These are phyloP conservation scores for Ogataea pignaliae DNA, from an alignment of 805 yeast genomes.

Conservation along the genomic window DNA sequence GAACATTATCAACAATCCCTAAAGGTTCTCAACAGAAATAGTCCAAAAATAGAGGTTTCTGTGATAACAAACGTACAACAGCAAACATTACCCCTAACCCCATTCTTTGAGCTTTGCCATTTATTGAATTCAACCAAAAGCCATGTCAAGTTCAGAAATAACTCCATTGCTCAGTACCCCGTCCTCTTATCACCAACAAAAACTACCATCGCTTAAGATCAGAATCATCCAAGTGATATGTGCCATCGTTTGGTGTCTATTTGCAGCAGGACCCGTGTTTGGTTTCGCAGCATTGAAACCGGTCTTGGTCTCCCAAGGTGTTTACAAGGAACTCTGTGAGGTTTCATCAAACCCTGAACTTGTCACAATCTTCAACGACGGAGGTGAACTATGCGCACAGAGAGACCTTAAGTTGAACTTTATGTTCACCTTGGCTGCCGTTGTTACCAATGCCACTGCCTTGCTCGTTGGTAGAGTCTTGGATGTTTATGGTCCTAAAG, in stretches of 20 bases:
- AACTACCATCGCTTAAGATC: slow-evolving; percentile 21
- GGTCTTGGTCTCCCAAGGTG: slow-evolving; percentile 69
- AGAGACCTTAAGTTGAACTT: slow-evolving; percentile 81
- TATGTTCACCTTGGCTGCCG: slow-evolving; percentile 84
- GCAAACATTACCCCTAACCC: no score
- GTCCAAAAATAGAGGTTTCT: no score
- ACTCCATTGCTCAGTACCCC: slow-evolving; percentile 19
- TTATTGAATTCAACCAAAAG: neutral
- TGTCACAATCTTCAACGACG: neutral
- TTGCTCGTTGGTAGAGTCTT: slow-evolving; percentile 76
- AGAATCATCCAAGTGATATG: slow-evolving; percentile 57
- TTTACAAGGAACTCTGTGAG: slow-evolving; percentile 61
- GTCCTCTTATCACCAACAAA: slow-evolving; percentile 1
- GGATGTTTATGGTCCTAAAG: slow-evolving; percentile 76
- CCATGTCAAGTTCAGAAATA: slow-evolving; percentile 18
- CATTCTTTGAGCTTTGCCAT: no score
- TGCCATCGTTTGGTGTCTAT: slow-evolving; percentile 81
- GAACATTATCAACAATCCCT: no score
- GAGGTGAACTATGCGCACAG: slow-evolving; percentile 44
- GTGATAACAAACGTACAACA: no score
- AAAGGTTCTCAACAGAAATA: no score
- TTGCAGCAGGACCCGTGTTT: slow-evolving; percentile 91
- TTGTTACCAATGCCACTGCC: slow-evolving; percentile 78
- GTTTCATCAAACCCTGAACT: slow-evolving; percentile 6
- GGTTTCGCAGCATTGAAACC: slow-evolving; percentile 96